Base-by-base conservation (phyloP, 371 early-diverging fungal species). In the Syncephalis plumigaleata region DNA sequence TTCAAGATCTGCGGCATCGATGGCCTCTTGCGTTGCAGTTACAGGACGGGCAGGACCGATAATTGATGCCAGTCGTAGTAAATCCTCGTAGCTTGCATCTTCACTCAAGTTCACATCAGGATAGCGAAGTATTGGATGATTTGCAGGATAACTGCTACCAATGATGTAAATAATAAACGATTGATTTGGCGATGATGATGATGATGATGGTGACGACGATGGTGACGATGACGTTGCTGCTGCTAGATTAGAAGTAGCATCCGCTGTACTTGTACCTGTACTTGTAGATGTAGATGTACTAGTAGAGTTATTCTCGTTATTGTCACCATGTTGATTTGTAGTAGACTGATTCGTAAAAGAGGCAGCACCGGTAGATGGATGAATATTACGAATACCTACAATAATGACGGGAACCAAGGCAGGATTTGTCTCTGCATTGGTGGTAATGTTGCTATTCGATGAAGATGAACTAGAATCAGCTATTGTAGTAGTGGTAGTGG, bases 1-100 rank as follows among this genome's bases (percentile, higher is more conserved):
- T 56, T 38, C 58, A 45, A 50, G 63, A 55, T 60, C 70, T 54
- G 49, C 70, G 53, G 51, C 70, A 31, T 31, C 31, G 58, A 49
- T 67, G 3, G 59, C 61, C 23, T 55, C 62, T 53, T 62, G 63
- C 0, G 65, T 68, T 13, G 69, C 63, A 0, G 79, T 76, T 20
- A 57, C 54, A 8, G 75, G 75, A 24, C 75, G 56, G 2, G 65
- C 79, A n/a, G 69, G 69, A 7, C 79, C 79, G 37, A 76, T 61
- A 11, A 72, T 46, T 37, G 60, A 67, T 21, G 67, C 56, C 9
- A 79, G 52, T 60, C 58, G 54, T 44, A 75, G 47, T n/a, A 79
- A 49, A 43, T 76, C 79, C 45, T 79, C 79, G 47, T 75, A 79
- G 16, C 52, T 45, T 3, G 56, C 52, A 39, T 55, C 51, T 17